Evolutionary conservation across 495 filamentous ascomycete species (phyloP), one percentile per base, ranked within the genome.

Genomic region (Neurospora intermedia): DNA sequence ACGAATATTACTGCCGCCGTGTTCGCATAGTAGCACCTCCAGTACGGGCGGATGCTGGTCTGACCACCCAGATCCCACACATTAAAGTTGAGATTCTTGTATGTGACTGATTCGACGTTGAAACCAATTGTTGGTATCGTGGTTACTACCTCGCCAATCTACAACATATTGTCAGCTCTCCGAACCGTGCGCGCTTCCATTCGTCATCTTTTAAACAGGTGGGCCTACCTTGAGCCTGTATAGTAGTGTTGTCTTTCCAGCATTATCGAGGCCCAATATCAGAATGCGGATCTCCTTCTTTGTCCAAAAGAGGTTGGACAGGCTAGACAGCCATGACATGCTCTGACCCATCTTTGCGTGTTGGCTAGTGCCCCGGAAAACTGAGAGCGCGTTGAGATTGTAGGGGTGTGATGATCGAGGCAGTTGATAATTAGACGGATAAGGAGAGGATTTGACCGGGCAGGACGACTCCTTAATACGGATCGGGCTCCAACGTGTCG

Each of bases 1-100:
- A 99, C 96, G 83, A 99, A 99, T 76, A 99, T 92, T 73, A 99
- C 96, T 16, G 96, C 96, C n/a, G 96, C 96, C 3, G 96, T 99
- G 84, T 98, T 98, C 78, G 96, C 94, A 80, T 98, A 99, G 87
- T 99, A 99, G 82, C 96, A 98, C 77, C 96, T 89, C 96, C 96
- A 99, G 84, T 98, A 99, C 11, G 96, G 96, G 75, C 96, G 90
- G 79, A 99, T 98, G 71, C 91, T 94, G 16, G 96, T 98, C 87
- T 98, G 96, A 35, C 96, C 96, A 76, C 93, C 95, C 39, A 98
- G 89, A 87, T 98, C 95, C 96, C 96, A 99, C 75, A 99, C 96
- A 82, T 97, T 98, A 81, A 99, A 95, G 82, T 98, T 97, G 71
- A 99, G 86, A 78, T 98, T 98, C 81, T 93, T 92, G 86, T 98